Base-by-base conservation (phyloP, 2,329 filamentous ascomycete genomes). In the Cyanodermella asteris region DNA sequence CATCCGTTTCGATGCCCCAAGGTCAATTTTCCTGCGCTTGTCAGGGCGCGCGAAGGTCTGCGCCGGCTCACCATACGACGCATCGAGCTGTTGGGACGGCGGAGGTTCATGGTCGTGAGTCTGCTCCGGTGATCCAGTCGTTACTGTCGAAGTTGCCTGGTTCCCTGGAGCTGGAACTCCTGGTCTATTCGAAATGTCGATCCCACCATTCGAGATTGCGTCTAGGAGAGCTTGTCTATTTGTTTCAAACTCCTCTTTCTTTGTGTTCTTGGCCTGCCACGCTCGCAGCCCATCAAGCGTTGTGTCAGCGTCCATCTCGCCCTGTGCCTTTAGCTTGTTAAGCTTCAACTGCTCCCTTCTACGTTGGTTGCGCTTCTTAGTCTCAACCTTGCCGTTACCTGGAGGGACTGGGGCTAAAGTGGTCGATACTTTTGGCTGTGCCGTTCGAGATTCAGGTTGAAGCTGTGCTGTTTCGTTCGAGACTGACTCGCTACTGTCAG, bases 1-100 rank as follows among this genome's bases (percentile, higher is more conserved):
- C 28, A 82, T 52, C 34, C 76, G 62, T 26, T 65, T 60, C 3
- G 69, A 65, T 25, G 71, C 69, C 10, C 57, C 61, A 16, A 78
- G 28, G 37, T 71, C 60, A 17, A 70, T 43, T 11, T 41, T 47
- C 3, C n/a, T n/a, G n/a, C n/a, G n/a, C n/a, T n/a, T n/a, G n/a
- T n/a, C n/a, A n/a, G n/a, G n/a, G n/a, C n/a, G n/a, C n/a, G n/a
- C n/a, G n/a, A n/a, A n/a, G n/a, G n/a, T n/a, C n/a, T n/a, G n/a
- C n/a, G n/a, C n/a, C n/a, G n/a, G n/a, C n/a, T n/a, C n/a, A n/a
- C n/a, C n/a, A n/a, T n/a, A n/a, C n/a, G n/a, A n/a, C n/a, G n/a
- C n/a, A n/a, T n/a, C n/a, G n/a, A n/a, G n/a, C n/a, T n/a, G n/a
- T n/a, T n/a, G n/a, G n/a, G n/a, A n/a, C n/a, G n/a, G n/a, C n/a